Base-by-base conservation (phyloP, 352 stramenopile genomes). In the Blastocystis sp. region DNA sequence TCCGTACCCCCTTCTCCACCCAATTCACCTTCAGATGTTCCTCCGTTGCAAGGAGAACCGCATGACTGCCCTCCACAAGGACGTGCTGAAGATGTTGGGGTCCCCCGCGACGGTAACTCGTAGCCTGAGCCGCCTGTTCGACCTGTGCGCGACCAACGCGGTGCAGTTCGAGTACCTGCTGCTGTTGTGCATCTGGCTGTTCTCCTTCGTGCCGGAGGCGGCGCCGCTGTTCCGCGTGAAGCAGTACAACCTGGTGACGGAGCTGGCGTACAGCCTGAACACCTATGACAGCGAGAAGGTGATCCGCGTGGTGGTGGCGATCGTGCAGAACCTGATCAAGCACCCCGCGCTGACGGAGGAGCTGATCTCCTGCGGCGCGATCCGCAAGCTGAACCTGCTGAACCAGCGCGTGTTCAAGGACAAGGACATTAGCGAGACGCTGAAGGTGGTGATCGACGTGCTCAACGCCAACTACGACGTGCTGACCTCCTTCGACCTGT, bases 401-500 rank as follows among this genome's bases (percentile, higher is more conserved):
- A 81, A 81, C 45, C 71, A 81, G 71, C 71, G 71, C 59, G 48
- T 81, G 40, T 81, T 81, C 45, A 81, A 81, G 71, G 71, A 81
- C 71, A 10, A 45, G 48, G 71, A 81, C n/a, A 81, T 81, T 11
- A 64, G 40, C 11, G 71, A 81, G 43, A 64, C 28, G 7, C 48
- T 81, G 53, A 53, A 59, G 48, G 71, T 81, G 9, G 71, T 81
- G 71, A 34, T 81, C 48, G 71, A 81, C 9, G 53, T 62, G n/a
- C 59, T 81, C 48, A 81, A 81, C 59, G 71, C 59, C 28, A 59
- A 81, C 59, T 81, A 81, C 48, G 71, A 81, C 45, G 48, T 81
- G 17, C 59, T 81, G 0, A 81, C 71, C 59, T 81, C 71, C 28
- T 81, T 81, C 48, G 71, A 81, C n/a, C 59, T 81, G 2, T 81